phyloP scores from a whole-genome alignment of 2,329 filamentous ascomycete species.

The Venturia aucupariae region DNA sequence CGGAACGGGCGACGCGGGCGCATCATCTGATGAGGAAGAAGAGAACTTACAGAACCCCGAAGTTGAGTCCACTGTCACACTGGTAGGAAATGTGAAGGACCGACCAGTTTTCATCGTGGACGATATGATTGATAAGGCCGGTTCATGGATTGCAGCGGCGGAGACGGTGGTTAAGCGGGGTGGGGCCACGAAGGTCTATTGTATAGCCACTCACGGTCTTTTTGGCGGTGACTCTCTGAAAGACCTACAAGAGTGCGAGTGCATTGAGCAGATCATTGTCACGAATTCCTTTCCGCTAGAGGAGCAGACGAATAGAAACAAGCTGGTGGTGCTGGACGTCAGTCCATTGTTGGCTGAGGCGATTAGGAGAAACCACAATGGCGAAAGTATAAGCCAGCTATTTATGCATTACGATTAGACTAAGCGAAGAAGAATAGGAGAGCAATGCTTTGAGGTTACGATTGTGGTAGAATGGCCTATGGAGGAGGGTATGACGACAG shows the following conservation, averaged over 20 bases:
- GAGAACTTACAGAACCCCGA: constrained; percentile 72
- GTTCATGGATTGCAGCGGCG: constrained; percentile 93
- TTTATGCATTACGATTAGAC: constrained; percentile 31
- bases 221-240: constrained; percentile 85
- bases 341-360: constrained; percentile 83
- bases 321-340: constrained; percentile 82
- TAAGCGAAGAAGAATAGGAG: neutral
- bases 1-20: constrained; percentile 74
- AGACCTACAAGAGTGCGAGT: constrained; percentile 84
- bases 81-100: constrained; percentile 90
- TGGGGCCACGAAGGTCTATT: constrained; percentile 86
- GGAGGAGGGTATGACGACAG: neutral
- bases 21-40: constrained; percentile 84
- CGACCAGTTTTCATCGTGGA: constrained; percentile 90
- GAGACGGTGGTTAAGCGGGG: constrained; percentile 94
- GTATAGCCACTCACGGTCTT: constrained; percentile 92
- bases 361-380: constrained; percentile 92
- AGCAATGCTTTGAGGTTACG: neutral
- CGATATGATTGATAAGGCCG: constrained; percentile 97
- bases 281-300: constrained; percentile 95
- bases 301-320: constrained; percentile 61
- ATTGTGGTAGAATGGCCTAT: neutral
- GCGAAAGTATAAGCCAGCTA: constrained; percentile 61
- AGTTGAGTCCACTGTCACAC: constrained; percentile 87
- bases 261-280: constrained; percentile 88